Evolutionary conservation across 164 flowering plant species (phyloP).

Genomic region (Vitis vinifera): ASM3070453v1 NC_081813.1:5489501-5490000

Average conservation of each 20-base stretch:
- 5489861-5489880: background rate
- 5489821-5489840: constrained; percentile 1
- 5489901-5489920: constrained; percentile 27
- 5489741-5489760: background rate
- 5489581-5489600: background rate
- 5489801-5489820: background rate
- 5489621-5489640: background rate
- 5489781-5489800: background rate
- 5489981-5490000: background rate
- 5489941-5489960: constrained; percentile 1
- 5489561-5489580: background rate
- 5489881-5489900: constrained; percentile 5
- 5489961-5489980: background rate
- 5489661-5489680: constrained; percentile 3
- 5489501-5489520: too few relatives aligned
- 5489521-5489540: background rate
- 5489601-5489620: background rate
- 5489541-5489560: background rate
- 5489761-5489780: background rate
- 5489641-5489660: background rate
- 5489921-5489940: constrained; percentile 12
- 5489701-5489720: background rate
- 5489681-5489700: background rate
- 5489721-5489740: too few relatives aligned
- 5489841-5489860: background rate